These are phyloP conservation scores for Phanerochaete carnosa DNA, from an alignment of 768 basidiomycete species.

Conservation along the genomic window DNA sequence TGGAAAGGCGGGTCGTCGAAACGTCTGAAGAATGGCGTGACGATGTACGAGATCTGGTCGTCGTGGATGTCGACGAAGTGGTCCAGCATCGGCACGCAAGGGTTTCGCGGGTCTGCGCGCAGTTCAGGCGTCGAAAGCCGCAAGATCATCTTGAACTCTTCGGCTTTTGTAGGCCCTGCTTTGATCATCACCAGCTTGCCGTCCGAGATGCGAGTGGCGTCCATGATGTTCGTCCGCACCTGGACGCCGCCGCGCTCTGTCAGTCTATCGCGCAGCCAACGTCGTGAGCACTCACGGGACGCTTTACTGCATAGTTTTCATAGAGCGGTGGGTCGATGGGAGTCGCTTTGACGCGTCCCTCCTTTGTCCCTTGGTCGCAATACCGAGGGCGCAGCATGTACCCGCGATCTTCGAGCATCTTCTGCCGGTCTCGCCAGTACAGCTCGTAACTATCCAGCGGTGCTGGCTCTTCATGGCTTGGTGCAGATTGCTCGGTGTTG, in stretches of 20 bases:
- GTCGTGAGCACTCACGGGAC: too few species aligned
- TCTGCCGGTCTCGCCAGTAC: not conserved
- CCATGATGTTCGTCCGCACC: constrained; percentile 4
- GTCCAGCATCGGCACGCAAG: constrained; percentile 19
- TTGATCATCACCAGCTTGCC: constrained; percentile 16
- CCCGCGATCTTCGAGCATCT: not conserved
- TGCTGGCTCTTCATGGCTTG: too few species aligned
- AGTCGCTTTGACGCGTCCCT: not conserved
- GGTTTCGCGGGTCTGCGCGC: constrained; percentile 15
- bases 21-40: constrained; percentile 20
- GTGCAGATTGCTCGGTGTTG: too few species aligned
- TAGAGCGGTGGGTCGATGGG: not conserved
- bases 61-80: constrained; percentile 4
- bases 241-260: not conserved
- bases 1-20: constrained; percentile 16
- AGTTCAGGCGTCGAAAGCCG: constrained; percentile 9
- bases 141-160: constrained; percentile 9
- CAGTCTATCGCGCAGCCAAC: not conserved
- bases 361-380: not conserved
- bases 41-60: constrained; percentile 7
- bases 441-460: not conserved
- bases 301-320: not conserved
- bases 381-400: not conserved
- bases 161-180: not conserved
- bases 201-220: constrained; percentile 19